Conservation (phyloP, 2,329 filamentous ascomycete species). For the Aspergillaceae sp. region DNA sequence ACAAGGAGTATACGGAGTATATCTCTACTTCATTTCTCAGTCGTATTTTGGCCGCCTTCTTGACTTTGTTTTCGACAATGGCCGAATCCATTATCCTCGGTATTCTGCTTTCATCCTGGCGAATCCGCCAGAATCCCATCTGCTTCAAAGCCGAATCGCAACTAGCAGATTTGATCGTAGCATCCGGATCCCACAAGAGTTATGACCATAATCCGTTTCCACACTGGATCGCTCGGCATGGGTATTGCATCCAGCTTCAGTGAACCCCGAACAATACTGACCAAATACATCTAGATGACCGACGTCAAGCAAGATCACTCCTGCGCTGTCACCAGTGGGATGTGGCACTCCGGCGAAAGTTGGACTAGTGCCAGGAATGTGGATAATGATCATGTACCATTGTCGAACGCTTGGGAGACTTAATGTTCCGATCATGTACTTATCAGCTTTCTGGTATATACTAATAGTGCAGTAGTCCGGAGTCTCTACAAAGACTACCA, state of each 20-base stretch:
- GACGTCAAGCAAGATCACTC: slow-evolving; percentile 50
- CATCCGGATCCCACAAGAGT: slow-evolving; percentile 44
- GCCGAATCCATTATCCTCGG: background rate
- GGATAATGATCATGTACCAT: slow-evolving; percentile 74
- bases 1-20: too few species aligned
- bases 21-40: too few species aligned
- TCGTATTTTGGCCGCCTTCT: too few species aligned
- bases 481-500: slow-evolving; percentile 62
- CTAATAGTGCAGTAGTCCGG: slow-evolving; percentile 38
- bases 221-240: slow-evolving; percentile 53
- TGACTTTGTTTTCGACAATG: background rate
- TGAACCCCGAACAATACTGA: background rate
- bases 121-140: slow-evolving; percentile 51
- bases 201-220: slow-evolving; percentile 64
- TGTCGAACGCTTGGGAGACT: slow-evolving; percentile 73
- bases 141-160: slow-evolving; percentile 46
- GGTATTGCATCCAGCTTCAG: slow-evolving; percentile 60
- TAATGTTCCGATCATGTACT: too few species aligned
- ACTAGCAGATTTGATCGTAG: slow-evolving; percentile 54
- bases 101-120: slow-evolving; percentile 8
- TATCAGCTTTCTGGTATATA: too few species aligned
- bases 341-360: slow-evolving; percentile 59
- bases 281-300: slow-evolving; percentile 16
- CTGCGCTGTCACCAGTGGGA: slow-evolving; percentile 58
- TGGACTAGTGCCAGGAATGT: slow-evolving; percentile 58